Conservation (phyloP, 495 filamentous ascomycete genomes). For the Lophium mytilinum region DNA sequence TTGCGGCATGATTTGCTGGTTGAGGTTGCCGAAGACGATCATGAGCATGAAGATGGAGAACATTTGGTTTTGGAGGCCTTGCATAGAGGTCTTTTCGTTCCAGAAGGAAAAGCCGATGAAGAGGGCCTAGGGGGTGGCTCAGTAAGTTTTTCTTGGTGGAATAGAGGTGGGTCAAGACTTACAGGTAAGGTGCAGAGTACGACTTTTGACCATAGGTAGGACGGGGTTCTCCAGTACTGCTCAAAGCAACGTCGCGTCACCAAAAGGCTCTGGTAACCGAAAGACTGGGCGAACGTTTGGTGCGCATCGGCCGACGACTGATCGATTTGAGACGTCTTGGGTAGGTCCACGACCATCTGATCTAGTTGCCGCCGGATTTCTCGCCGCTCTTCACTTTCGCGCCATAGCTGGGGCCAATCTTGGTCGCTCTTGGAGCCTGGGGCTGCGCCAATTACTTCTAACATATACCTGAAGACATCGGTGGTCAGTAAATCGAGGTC, state of each 20-base stretch:
- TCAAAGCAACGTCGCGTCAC: conserved; percentile 60
- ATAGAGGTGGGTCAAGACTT: not conserved
- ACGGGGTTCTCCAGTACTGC: conserved; percentile 81
- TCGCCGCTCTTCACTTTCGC: conserved; percentile 55
- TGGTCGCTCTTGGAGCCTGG: conserved; percentile 63
- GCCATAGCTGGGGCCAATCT: conserved; percentile 79
- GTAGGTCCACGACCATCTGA: no score
- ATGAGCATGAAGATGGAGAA: conserved; percentile 80
- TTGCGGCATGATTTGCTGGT: conserved; percentile 79
- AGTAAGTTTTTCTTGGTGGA: not conserved
- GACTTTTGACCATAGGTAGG: conserved; percentile 68
- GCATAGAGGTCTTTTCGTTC: conserved; percentile 18
- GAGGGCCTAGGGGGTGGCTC: conserved; percentile 35
- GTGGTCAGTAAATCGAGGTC: conserved; percentile 5
- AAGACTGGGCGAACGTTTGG: conserved; percentile 56
- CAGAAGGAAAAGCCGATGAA: conserved; percentile 86
- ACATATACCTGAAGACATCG: not conserved
- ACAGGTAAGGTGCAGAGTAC: conserved; percentile 43
- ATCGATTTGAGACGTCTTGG: no score
- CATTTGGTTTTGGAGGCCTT: conserved; percentile 50
- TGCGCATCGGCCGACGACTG: conserved; percentile 1
- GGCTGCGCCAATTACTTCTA: conserved; percentile 65
- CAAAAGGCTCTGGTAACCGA: conserved; percentile 40
- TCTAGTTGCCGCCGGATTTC: conserved; percentile 13
- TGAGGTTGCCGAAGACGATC: conserved; percentile 65